Evolutionary conservation across 352 stramenopile genomes (phyloP), one percentile per base, ranked within the genome.

Genomic region (Phytophthora ramorum): DNA sequence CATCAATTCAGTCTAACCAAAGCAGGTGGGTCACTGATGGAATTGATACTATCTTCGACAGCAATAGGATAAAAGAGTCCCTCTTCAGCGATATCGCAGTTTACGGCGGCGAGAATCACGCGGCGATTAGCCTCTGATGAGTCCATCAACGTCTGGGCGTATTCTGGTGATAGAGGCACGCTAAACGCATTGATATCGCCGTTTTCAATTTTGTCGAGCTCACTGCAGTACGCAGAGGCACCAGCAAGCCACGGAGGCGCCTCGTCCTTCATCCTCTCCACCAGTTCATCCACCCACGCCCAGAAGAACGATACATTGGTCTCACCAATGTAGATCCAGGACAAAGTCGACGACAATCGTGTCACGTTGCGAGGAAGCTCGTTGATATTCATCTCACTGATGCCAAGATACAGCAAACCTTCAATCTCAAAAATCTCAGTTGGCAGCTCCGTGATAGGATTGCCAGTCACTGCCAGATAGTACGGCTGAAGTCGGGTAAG

Each of bases 391-490:
- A 63, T 71, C 14, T 66, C 24, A 7, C 66, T 70, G 22, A 71
- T 44, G 16, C 71, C 45, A 14, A 79, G 22, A 34, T 66, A 46
- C 13, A 45, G 2, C 41, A 72, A 44, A 3, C 37, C 20, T 2
- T 63, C n/a, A 7, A 66, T 26, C 10, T 71, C 40, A 6, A 79
- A 76, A 16, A 81, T 22, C 13, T 48, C 38, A 2, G 34, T 19
- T 0, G 68, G 61, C 2, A 83, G 43, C 7, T 58, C 17, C 0
- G 45, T 64, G 16, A 80, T 70, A 14, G 75, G 72, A 35, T 74
- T 78, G 0, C 62, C 55, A 13, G 60, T 66, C 17, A 83, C 35
- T 0, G 74, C 59, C 12, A 81, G 9, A 19, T 73, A 81, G 0
- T 14, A 40, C 0, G 61, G 46, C n/a, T 68, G 14, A 12, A 82